Percentiles rank a stretch among this genome's conserved stretches.
These are phyloP conservation scores for Penicillium sp. DNA, from an alignment of 2,329 filamentous ascomycete genomes.

Conservation along the genomic window DNA sequence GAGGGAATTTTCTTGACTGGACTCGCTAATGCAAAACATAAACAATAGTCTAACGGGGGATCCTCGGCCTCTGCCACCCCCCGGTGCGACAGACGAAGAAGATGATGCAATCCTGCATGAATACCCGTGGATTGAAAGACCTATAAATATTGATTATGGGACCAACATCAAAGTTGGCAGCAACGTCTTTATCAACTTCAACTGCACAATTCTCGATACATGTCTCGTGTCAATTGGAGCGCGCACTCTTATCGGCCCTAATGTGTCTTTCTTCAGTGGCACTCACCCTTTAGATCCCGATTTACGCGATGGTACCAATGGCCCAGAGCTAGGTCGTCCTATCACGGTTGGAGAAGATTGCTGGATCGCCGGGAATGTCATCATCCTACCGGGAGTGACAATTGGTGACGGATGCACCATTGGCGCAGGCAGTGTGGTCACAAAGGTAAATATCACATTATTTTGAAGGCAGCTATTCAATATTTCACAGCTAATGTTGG, in stretches of 20 bases:
- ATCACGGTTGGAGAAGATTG: conserved; percentile 76
- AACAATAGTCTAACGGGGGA: conserved; percentile 28
- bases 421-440: conserved; percentile 79
- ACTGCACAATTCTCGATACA: conserved; percentile 73
- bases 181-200: conserved; percentile 72
- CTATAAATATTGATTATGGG: conserved; percentile 73
- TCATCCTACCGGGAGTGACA: conserved; percentile 72
- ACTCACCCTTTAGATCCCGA: conserved; percentile 73
- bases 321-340: conserved; percentile 71
- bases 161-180: conserved; percentile 69
- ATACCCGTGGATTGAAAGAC: conserved; percentile 55
- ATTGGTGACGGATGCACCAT: conserved; percentile 72
- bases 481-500: not conserved
- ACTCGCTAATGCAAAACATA: not conserved
- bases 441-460: not conserved
- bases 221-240: conserved; percentile 70
- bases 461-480: not conserved
- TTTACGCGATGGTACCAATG: conserved; percentile 68
- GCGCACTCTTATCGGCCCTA: conserved; percentile 73
- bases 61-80: not conserved
- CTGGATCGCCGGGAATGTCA: conserved; percentile 71
- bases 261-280: conserved; percentile 71
- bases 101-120: conserved; percentile 13
- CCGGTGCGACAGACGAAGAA: conserved; percentile 12
- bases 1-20: not conserved